Evolutionary conservation across 768 basidiomycete genomes (phyloP).

Genomic region (Xerocomellus intermedius): DNA sequence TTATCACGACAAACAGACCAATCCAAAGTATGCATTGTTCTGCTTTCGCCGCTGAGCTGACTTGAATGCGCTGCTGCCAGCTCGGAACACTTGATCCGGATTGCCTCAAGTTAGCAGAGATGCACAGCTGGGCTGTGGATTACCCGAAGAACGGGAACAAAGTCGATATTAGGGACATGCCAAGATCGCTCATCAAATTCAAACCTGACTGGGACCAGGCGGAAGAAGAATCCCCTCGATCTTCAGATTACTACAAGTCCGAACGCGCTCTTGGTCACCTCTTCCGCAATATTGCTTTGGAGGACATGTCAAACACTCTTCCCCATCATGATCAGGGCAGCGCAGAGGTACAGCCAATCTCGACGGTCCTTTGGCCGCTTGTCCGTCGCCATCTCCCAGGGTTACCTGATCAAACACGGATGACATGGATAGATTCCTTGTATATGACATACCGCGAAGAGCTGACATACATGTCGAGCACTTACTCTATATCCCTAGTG

Average conservation of each 20-base stretch:
- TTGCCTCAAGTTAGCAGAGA: conserved; percentile 57
- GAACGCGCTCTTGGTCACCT: conserved; percentile 67
- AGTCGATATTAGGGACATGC: conserved; percentile 54
- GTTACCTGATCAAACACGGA: neutral
- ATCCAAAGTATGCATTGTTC: conserved; percentile 49
- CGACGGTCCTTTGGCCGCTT: conserved; percentile 13
- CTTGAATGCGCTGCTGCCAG: conserved; percentile 34
- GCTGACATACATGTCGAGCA: conserved; percentile 65
- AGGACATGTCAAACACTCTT: conserved; percentile 29
- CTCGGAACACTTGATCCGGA: conserved; percentile 56
- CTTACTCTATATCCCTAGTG: conserved; percentile 60
- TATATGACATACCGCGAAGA: conserved; percentile 53
- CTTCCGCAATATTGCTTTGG: conserved; percentile 59
- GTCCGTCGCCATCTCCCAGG: conserved; percentile 23
- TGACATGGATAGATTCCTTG: conserved; percentile 16
- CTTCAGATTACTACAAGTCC: conserved; percentile 71
- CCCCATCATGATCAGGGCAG: conserved; percentile 1
- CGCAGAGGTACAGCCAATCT: conserved; percentile 35
- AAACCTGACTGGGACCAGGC: conserved; percentile 81
- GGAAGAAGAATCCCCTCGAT: conserved; percentile 51
- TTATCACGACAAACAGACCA: conserved; percentile 51
- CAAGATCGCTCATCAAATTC: conserved; percentile 55
- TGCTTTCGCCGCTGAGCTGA: neutral
- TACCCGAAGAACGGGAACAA: conserved; percentile 76
- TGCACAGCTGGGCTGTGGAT: conserved; percentile 69